Conservation (phyloP, 2,329 filamentous ascomycete genomes). For the Talaromyces albobiverticillius region DNA sequence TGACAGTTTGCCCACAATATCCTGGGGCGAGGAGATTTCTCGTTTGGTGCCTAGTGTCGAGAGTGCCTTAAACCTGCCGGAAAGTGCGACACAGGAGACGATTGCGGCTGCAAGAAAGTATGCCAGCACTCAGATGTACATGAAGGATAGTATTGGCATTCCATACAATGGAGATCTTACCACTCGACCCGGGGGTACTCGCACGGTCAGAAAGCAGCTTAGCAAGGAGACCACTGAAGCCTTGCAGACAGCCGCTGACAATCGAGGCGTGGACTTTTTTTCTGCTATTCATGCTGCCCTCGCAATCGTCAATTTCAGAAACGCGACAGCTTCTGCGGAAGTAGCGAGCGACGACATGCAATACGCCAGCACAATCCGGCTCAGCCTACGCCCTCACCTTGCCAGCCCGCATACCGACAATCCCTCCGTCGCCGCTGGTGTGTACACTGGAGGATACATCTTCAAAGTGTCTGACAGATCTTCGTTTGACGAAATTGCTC, state of each 20-base stretch:
- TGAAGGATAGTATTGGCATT: conserved; percentile 10
- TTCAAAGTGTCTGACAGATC: neutral
- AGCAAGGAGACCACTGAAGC: neutral
- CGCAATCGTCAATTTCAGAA: conserved; percentile 1
- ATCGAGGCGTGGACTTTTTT: neutral
- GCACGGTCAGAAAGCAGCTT: conserved; percentile 1
- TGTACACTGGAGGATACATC: conserved; percentile 10
- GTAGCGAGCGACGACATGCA: neutral
- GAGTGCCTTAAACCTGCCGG: conserved; percentile 2
- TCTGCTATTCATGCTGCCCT: conserved; percentile 8
- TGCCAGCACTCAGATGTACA: conserved; percentile 4
- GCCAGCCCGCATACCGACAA: conserved; percentile 5
- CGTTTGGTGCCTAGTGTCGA: conserved; percentile 9
- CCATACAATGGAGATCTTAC: neutral
- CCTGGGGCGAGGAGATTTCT: conserved; percentile 7
- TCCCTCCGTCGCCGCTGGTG: conserved; percentile 1
- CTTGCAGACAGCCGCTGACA: neutral
- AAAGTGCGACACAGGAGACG: neutral
- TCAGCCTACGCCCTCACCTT: conserved; percentile 4
- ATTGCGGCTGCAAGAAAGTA: conserved; percentile 2
- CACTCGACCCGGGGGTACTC: neutral
- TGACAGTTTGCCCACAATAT: neutral
- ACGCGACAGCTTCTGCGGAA: neutral
- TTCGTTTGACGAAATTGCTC: neutral
- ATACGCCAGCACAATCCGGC: conserved; percentile 9